Evolutionary conservation across 2,329 filamentous ascomycete species (phyloP).

Genomic region (Venturia nashicola): DNA sequence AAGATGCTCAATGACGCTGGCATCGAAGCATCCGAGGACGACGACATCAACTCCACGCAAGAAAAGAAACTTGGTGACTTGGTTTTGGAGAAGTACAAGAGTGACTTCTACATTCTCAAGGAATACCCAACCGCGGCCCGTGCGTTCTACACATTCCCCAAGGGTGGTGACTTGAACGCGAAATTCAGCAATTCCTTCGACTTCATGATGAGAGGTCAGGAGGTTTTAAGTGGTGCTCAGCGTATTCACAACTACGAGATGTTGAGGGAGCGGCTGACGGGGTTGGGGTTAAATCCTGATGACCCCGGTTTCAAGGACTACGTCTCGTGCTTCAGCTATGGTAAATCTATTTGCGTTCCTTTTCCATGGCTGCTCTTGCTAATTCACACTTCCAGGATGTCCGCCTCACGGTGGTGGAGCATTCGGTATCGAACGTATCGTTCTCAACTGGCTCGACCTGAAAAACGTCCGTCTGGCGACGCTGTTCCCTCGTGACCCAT

Average conservation of each 20-base stretch:
- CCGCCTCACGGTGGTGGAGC: constrained; percentile 54
- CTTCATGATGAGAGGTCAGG: constrained; percentile 60
- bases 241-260: constrained; percentile 51
- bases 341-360: neutral
- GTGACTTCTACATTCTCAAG: constrained; percentile 94
- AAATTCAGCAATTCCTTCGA: constrained; percentile 51
- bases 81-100: constrained; percentile 77
- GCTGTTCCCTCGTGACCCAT: constrained; percentile 52
- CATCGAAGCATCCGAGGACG: constrained; percentile 62
- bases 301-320: constrained; percentile 51
- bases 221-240: constrained; percentile 56
- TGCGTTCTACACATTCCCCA: constrained; percentile 85
- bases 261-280: constrained; percentile 44
- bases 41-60: constrained; percentile 67
- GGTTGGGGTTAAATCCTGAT: constrained; percentile 47
- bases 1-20: constrained; percentile 66
- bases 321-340: constrained; percentile 50
- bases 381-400: constrained; percentile 27
- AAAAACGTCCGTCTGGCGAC: constrained; percentile 50
- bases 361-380: neutral
- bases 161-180: constrained; percentile 35
- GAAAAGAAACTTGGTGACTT: constrained; percentile 83
- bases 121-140: constrained; percentile 85
- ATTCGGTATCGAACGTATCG: constrained; percentile 53
- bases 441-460: constrained; percentile 54